Percentiles rank a stretch among this genome's conserved stretches.
Conservation (phyloP, 1,284 basidiomycete genomes). For the Puccinia sorghi region DNA sequence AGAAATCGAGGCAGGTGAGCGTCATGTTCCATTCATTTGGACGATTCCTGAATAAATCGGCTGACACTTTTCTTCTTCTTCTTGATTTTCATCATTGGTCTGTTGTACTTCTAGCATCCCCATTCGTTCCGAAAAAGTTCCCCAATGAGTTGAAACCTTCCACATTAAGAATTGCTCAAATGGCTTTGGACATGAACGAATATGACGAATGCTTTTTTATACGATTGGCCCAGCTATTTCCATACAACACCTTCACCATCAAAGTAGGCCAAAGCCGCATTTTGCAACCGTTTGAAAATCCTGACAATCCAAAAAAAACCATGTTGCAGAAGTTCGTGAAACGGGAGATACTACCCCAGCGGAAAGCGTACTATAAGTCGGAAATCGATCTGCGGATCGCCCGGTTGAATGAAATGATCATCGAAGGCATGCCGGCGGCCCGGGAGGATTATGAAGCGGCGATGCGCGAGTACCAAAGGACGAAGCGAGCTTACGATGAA, state of each 20-base stretch:
- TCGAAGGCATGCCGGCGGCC: conserved; percentile 55
- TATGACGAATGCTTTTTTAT: conserved; percentile 90
- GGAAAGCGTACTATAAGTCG: conserved; percentile 66
- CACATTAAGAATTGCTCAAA: conserved; percentile 70
- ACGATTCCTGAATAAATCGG: background rate
- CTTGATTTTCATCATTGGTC: background rate
- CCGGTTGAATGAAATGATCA: conserved; percentile 65
- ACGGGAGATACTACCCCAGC: conserved; percentile 71
- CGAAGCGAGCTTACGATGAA: background rate
- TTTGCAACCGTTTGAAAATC: background rate
- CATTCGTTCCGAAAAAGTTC: conserved; percentile 66
- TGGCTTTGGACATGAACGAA: conserved; percentile 78
- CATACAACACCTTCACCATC: conserved; percentile 79
- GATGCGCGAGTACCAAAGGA: conserved; percentile 23
- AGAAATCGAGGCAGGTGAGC: conserved; percentile 44
- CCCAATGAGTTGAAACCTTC: conserved; percentile 75
- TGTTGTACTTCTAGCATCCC: conserved; percentile 24
- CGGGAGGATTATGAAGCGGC: conserved; percentile 50
- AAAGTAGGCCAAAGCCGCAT: conserved; percentile 42
- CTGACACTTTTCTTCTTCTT: too few species aligned
- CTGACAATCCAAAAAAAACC: background rate
- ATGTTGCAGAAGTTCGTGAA: conserved; percentile 73
- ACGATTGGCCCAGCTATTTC: conserved; percentile 80
- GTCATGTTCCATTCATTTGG: background rate
- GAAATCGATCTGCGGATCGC: conserved; percentile 68